Base-by-base conservation (phyloP, 768 basidiomycete genomes). In the Xerocomellus chrysenteron region DNA sequence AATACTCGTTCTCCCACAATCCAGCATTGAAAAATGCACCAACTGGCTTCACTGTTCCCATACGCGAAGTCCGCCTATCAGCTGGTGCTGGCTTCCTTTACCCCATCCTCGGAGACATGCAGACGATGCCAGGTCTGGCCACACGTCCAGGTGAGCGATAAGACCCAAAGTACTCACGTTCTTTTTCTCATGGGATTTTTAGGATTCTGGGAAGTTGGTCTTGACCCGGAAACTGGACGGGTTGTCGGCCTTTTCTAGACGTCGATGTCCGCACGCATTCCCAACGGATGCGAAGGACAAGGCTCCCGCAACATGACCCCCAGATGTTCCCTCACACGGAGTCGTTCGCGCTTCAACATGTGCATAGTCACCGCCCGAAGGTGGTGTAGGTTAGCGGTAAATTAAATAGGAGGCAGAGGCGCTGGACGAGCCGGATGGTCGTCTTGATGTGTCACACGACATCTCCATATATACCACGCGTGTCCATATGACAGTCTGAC, bases 21-120 rank as follows among this genome's bases (percentile, higher is more conserved):
- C 88, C 94, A 8, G 86, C 86, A 62, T 80, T 91, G 58, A 98
- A 98, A 78, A 87, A 88, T 62, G 94, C 89, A 0, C 94, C 97
- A 1, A 84, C 85, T 48, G 95, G 93, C 28, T 99, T 99, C 78
- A 94, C 86, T 10, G 78, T 98, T 56, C 94, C 95, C 26, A 93
- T 99, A 70, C 85, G 92, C 33, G 85, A 86, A 53, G 90, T 98
- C 45, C 80, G 90, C 46, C 76, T 96, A 21, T 90, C 92, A 8
- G 97, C 94, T 6, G 96, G 96, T 42, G 94, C 95, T 55, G 92
- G 92, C 26, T 98, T 98, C 86, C 75, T 98, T 60, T 97, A 95
- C 73, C 95, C 96, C 24, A 82, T 98, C 59, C 80, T 91, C n/a
- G 92, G 91, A 39, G 93, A 95, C 71, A 98, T 99, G 92, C 90